A percentile compares a stretch with the other conserved stretches of the same genome.
Conservation (phyloP, 345 rosid species). For the Aquilaria yunnanensis region DNA sequence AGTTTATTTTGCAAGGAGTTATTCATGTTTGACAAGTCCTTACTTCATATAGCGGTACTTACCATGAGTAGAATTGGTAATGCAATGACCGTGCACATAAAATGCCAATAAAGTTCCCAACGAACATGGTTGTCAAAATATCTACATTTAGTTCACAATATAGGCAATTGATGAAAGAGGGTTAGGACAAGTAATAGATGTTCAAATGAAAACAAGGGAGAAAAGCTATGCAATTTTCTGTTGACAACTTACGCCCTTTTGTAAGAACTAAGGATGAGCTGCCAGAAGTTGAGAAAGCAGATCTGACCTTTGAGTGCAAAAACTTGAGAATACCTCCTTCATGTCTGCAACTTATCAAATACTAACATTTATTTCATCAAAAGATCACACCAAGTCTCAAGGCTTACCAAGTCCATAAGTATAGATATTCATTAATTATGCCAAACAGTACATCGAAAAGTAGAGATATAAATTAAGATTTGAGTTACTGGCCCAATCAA, state of each 20-base stretch:
- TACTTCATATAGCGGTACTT: conserved; percentile 6
- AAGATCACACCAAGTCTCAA: not conserved
- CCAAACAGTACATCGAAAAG: too few species aligned
- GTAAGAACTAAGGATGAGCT: conserved; percentile 36
- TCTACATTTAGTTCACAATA: conserved; percentile 37
- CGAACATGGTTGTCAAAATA: conserved; percentile 62
- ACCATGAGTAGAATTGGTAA: conserved; percentile 98
- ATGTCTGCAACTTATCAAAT: conserved; percentile 38
- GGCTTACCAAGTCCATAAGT: too few species aligned
- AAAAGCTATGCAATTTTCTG: not conserved
- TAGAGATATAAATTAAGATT: too few species aligned
- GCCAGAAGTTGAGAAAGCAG: conserved; percentile 22
- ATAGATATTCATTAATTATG: too few species aligned
- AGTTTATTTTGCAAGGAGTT: too few species aligned
- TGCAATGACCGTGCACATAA: conserved; percentile 91
- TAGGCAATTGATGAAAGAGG: conserved; percentile 8
- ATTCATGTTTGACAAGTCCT: too few species aligned
- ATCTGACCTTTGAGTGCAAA: conserved; percentile 39
- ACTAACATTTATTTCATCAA: conserved; percentile 1
- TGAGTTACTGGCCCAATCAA: too few species aligned
- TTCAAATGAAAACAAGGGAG: not conserved
- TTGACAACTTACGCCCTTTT: conserved; percentile 54
- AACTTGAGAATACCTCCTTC: conserved; percentile 82
- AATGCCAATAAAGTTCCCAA: conserved; percentile 89
- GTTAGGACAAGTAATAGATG: not conserved